Conservation (phyloP, 768 basidiomycete species). For the Austroboletus festivus region DNA sequence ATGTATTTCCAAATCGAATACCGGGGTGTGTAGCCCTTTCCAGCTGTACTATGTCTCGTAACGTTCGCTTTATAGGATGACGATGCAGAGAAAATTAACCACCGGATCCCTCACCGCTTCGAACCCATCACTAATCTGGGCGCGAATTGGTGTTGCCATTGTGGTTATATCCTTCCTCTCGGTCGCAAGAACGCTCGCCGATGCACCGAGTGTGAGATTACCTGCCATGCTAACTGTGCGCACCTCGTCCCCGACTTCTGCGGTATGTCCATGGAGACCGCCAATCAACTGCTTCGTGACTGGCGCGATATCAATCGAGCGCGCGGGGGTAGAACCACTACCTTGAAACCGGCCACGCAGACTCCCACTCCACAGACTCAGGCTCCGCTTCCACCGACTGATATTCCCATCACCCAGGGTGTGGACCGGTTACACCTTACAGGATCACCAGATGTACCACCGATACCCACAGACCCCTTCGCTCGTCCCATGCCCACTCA, state of each 20-base stretch:
- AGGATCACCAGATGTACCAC: constrained; percentile 35
- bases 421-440: constrained; percentile 49
- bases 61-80: constrained; percentile 59
- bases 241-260: constrained; percentile 99
- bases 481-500: constrained; percentile 26
- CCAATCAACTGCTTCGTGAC: constrained; percentile 86
- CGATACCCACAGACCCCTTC: constrained; percentile 20
- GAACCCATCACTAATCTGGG: constrained; percentile 95
- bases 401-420: constrained; percentile 32
- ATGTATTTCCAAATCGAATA: constrained; percentile 96
- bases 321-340: constrained; percentile 45
- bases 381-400: constrained; percentile 32
- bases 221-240: constrained; percentile 95
- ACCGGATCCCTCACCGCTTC: constrained; percentile 98
- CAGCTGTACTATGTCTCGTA: background rate
- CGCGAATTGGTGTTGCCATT: constrained; percentile 99
- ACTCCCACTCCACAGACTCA: constrained; percentile 30
- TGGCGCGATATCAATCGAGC: constrained; percentile 86
- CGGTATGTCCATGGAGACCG: constrained; percentile 99
- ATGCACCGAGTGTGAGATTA: constrained; percentile 94
- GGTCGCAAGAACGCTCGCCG: constrained; percentile 95
- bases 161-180: constrained; percentile 95
- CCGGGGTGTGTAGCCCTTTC: constrained; percentile 62
- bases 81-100: constrained; percentile 98
- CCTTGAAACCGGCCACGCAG: constrained; percentile 37